These are phyloP conservation scores for Phaeosphaeria sp. DNA, from an alignment of 2,329 filamentous ascomycete genomes.

Conservation along the genomic window DNA sequence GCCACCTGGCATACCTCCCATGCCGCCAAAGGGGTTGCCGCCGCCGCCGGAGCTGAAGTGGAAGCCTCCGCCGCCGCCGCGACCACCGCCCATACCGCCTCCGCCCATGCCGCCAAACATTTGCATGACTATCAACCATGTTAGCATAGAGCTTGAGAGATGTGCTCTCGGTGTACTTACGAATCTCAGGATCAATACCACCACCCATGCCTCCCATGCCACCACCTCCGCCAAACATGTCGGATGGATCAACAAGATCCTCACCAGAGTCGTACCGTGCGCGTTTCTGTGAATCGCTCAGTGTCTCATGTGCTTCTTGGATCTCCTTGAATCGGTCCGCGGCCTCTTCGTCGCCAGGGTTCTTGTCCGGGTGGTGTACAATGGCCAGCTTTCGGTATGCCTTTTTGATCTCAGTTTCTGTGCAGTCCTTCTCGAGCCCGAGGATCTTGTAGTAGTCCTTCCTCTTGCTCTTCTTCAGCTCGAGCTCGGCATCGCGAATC, in stretches of 20 bases:
- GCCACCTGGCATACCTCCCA: conserved; percentile 47
- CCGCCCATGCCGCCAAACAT: conserved; percentile 56
- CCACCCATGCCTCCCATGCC: conserved; percentile 47
- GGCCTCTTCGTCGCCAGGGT: conserved; percentile 81
- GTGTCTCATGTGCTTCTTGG: conserved; percentile 92
- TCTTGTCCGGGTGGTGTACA: conserved; percentile 96
- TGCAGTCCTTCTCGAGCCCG: conserved; percentile 82
- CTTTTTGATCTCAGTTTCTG: conserved; percentile 88
- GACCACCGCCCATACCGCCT: conserved; percentile 48
- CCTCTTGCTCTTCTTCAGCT: conserved; percentile 95
- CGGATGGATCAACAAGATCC: conserved; percentile 84
- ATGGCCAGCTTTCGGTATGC: conserved; percentile 96
- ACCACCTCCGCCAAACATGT: conserved; percentile 76
- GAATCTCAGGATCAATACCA: conserved; percentile 51
- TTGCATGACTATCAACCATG: conserved; percentile 41
- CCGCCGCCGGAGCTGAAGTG: conserved; percentile 52
- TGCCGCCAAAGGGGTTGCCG: conserved; percentile 42
- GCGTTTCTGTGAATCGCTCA: conserved; percentile 94
- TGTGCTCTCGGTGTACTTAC: conserved; percentile 22
- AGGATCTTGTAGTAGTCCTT: conserved; percentile 99
- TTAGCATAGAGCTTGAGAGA: conserved; percentile 6
- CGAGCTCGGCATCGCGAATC: conserved; percentile 86
- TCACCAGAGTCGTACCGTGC: conserved; percentile 91
- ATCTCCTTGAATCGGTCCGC: conserved; percentile 97
- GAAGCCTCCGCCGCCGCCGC: conserved; percentile 58